Evolutionary conservation across 2,329 filamentous ascomycete genomes (phyloP), one percentile per base, ranked within the genome.

Genomic region (Conoideocrella luteorostrata): DNA sequence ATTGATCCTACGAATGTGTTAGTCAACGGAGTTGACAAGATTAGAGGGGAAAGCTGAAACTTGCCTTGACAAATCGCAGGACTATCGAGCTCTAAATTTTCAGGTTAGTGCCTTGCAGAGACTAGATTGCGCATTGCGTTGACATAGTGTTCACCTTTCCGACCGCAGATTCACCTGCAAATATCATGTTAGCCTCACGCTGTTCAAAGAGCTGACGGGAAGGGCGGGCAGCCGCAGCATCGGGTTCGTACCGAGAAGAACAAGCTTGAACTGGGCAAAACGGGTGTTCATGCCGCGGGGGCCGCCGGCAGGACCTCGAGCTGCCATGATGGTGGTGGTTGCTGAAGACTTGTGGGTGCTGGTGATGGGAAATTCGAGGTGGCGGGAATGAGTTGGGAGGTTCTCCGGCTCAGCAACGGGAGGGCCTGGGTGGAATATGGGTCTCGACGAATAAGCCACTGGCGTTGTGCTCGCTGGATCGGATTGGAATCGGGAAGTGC

Each of bases 221-320:
- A 24, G n/a, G 26, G 7, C 11, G 13, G 7, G 23, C 11, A 28
- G 22, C 22, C 23, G 40, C 17, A 40, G 15, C 18, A 7, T 12
- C 7, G 18, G 15, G 34, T 38, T n/a, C 84, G 56, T 79, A 97
- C 93, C 93, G 53, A 98, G 78, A 62, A 98, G 76, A 54, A 98
- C 93, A 58, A 98, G 80, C 78, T 98, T 98, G 74, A 98, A 98
- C 77, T 98, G 93, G 59, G 93, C 91, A 69, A 98, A 97, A 61
- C 91, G 84, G 69, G 86, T 80, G 82, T 83, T 80, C 76, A 75
- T 69, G 62, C 75, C 77, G 58, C 78, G 77, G 56, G 74, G 70
- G 58, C 75, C 77, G 59, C 75, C 71, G 55, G 75, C 71, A 58
- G 69, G 82, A 71, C 82, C 81, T 81, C 89, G 82, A 67, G 86